Evolutionary conservation across 2,329 filamentous ascomycete genomes (phyloP).

Genomic region (Gaeumannomyces sp.): DNA sequence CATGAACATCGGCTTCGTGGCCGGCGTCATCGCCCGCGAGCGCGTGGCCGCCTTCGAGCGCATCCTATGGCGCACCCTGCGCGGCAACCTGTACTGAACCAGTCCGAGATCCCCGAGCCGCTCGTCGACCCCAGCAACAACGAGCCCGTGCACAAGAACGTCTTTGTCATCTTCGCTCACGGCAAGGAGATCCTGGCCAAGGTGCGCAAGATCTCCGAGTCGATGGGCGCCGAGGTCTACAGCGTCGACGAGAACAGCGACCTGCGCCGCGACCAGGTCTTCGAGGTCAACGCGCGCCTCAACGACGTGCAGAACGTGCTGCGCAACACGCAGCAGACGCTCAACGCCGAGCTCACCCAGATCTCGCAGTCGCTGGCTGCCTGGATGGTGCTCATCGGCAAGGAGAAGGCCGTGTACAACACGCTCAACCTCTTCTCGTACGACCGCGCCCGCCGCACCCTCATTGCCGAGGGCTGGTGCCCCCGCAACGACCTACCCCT

Average conservation of each 20-base stretch:
- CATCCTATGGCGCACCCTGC: constrained; percentile 93
- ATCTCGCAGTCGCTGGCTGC: constrained; percentile 88
- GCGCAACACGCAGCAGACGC: constrained; percentile 87
- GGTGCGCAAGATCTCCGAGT: constrained; percentile 98
- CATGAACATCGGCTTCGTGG: constrained; percentile 98
- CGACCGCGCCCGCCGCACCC: constrained; percentile 87
- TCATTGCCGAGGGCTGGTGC: constrained; percentile 97
- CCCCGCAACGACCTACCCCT: constrained; percentile 83
- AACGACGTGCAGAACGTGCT: constrained; percentile 88
- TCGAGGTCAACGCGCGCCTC: constrained; percentile 91
- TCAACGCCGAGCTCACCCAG: constrained; percentile 87
- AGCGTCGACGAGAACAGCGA: constrained; percentile 97
- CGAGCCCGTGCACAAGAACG: constrained; percentile 90
- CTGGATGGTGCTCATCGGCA: constrained; percentile 97
- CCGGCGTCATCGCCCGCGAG: constrained; percentile 89
- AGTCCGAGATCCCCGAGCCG: constrained; percentile 92
- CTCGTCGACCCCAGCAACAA: constrained; percentile 90
- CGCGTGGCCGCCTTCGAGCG: constrained; percentile 93
- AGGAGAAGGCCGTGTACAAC: constrained; percentile 97
- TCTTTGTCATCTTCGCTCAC: constrained; percentile 98
- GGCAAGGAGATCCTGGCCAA: constrained; percentile 98
- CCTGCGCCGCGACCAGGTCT: constrained; percentile 88
- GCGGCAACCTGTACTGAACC: constrained; percentile 99
- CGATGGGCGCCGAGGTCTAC: constrained; percentile 91
- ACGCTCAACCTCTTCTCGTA: constrained; percentile 96